Base-by-base conservation (phyloP, 1,284 basidiomycete species). In the Moniliella sp. region DNA sequence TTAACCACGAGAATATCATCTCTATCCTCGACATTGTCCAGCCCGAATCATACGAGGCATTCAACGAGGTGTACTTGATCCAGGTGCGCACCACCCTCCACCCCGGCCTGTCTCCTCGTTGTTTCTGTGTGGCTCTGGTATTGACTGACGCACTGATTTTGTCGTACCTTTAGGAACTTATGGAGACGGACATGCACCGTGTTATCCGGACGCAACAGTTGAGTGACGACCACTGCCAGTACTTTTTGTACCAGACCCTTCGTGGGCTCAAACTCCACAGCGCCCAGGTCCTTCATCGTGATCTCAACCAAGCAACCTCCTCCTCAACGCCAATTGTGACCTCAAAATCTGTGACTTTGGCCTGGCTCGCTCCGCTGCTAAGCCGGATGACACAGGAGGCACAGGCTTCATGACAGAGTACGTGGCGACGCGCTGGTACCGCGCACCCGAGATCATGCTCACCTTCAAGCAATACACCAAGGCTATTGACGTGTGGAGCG, bases 21-120 rank as follows among this genome's bases (percentile, higher is more conserved):
- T 41, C 45, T 30, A 37, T 42, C 26, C 35, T 55, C 25, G 46
- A 52, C 33, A 45, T 51, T n/a, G 34, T 56, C 31, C 45, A 51
- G 33, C 45, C 56, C 27, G 36, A 18, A 13, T 47, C 78, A 18
- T 67, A 82, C 57, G 84, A 93, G 18, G 68, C 70, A 1, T 97
- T 97, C 69, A 84, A 80, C 50, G 88, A 97, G 63, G 86, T 81
- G 12, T 79, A 73, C 44, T 69, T 84, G 36, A 78, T 84, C 42
- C 62, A 66, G 50, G 63, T 61, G 4, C 30, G 57, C 37, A 12
- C n/a, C 27, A 2, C 8, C 26, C 14, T 25, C 19, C 5, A 21
- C 17, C 28, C 11, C 10, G 15, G n/a, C 18, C 19, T n/a, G 10
- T n/a, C 30, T 21, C 13, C 14, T 30, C 5, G n/a, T n/a, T n/a